A percentile compares a stretch with the other conserved stretches of the same genome.
Conservation (phyloP, 192 early-diverging fungal genomes). For the Chytriomyces sp. region DNA sequence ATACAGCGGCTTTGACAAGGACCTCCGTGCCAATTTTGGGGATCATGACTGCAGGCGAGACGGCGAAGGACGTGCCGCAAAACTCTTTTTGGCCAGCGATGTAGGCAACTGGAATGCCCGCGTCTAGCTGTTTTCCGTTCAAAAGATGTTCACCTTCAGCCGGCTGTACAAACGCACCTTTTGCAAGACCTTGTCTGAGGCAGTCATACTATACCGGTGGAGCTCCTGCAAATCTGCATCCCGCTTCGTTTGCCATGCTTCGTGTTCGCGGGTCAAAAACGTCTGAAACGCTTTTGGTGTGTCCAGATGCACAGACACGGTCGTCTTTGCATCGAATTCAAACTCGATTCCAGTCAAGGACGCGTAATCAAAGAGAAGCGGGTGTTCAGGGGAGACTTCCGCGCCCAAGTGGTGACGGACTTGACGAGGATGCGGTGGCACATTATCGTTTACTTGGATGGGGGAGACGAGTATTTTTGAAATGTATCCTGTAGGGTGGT, state of each 20-base stretch:
- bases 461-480: slow-evolving; percentile 5
- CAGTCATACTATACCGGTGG: background rate
- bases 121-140: background rate
- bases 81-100: slow-evolving; percentile 45
- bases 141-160: no score
- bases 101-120: slow-evolving; percentile 10
- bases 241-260: slow-evolving; percentile 12
- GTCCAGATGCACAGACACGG: background rate
- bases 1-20: slow-evolving; percentile 56
- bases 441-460: background rate
- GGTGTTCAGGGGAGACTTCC: background rate
- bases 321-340: slow-evolving; percentile 5
- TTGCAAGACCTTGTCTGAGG: background rate
- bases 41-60: slow-evolving; percentile 67
- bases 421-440: background rate
- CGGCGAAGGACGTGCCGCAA: slow-evolving; percentile 55
- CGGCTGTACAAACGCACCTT: no score
- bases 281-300: slow-evolving; percentile 13
- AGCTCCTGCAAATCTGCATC: slow-evolving; percentile 1
- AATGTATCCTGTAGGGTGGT: background rate
- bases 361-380: background rate
- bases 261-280: slow-evolving; percentile 1
- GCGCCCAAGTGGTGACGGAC: background rate
- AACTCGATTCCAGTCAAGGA: slow-evolving; percentile 16
- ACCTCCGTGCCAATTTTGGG: slow-evolving; percentile 71